Evolutionary conservation across 768 basidiomycete genomes (phyloP).

Genomic region (Phanerodontia chrysosporium): DNA sequence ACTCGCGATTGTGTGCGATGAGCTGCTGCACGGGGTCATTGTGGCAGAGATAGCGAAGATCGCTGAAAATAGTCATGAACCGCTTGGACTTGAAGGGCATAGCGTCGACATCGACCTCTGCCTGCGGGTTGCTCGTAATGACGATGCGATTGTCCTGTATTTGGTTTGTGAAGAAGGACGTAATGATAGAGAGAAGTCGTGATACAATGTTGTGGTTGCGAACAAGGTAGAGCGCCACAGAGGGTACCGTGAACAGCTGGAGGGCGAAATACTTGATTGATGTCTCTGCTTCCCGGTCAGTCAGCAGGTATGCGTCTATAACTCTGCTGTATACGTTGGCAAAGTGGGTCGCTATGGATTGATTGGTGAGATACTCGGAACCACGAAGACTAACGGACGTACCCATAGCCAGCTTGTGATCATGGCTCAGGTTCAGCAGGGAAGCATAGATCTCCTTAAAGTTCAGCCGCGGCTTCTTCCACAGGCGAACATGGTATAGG

Average conservation of each 20-base stretch:
- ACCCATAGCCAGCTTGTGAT: slow-evolving; percentile 80
- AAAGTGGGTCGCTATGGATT: slow-evolving; percentile 67
- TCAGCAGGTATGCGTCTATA: slow-evolving; percentile 86
- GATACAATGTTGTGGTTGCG: slow-evolving; percentile 68
- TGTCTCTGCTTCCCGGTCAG: slow-evolving; percentile 92
- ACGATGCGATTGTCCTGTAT: slow-evolving; percentile 69
- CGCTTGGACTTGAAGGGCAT: slow-evolving; percentile 92
- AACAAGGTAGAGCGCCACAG: slow-evolving; percentile 76
- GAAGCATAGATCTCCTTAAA: slow-evolving; percentile 82
- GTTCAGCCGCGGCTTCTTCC: slow-evolving; percentile 80
- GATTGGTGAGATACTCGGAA: slow-evolving; percentile 7
- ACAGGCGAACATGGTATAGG: slow-evolving; percentile 76
- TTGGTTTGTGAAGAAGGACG: slow-evolving; percentile 91
- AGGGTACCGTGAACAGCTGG: slow-evolving; percentile 90
- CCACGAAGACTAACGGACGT: slow-evolving; percentile 23
- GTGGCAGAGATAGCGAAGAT: slow-evolving; percentile 81
- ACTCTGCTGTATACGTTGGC: slow-evolving; percentile 81
- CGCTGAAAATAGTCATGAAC: slow-evolving; percentile 92
- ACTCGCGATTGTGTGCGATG: slow-evolving; percentile 64
- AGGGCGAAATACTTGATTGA: slow-evolving; percentile 92
- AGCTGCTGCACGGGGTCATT: slow-evolving; percentile 76
- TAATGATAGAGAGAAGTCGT: slow-evolving; percentile 78
- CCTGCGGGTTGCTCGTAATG: slow-evolving; percentile 27
- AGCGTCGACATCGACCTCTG: slow-evolving; percentile 71
- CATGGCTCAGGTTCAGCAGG: slow-evolving; percentile 63